Base-by-base conservation (phyloP, 2,329 filamentous ascomycete genomes). In the Pseudogymnoascus sp. region DNA sequence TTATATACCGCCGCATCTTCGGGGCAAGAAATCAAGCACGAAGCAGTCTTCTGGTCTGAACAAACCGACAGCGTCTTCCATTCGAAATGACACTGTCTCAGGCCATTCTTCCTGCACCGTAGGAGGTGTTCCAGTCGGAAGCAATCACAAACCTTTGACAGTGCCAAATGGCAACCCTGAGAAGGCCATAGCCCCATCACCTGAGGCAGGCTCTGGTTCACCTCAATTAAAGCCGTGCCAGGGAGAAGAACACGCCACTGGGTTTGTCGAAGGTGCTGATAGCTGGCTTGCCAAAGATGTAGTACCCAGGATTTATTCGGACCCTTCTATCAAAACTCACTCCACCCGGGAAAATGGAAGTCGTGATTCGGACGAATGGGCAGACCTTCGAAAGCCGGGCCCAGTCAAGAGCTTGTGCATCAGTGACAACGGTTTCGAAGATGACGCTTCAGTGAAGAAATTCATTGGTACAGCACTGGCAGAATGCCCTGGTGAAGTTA, bases 1-100 rank as follows among this genome's bases (percentile, higher is more conserved):
- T 41, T 50, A 50, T 59, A 28, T 61, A 32, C 60, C 60, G 6
- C 62, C 60, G 34, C 60, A 63, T 54, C 38, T 61, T 14, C 34
- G 47, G 41, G 61, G 34, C 25, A 16, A 47, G n/a, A 57, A 62
- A 32, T 28, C 37, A n/a, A 22, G 20, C 22, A n/a, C 57, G 12
- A 30, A 12, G 7, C 59, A 50, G 9, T 28, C 25, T 61, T 39
- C 47, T 47, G 37, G 16, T 9, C n/a, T 32, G 16, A 54, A 54
- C 25, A 54, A 54, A 14, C 18, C 47, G n/a, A 54, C 28, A 9
- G 28, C 8, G 11, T 28, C 47, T 54, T 54, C 28, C 2, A 32
- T 50, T 50, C 22, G 14, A 30, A 50, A 50, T 30, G 43, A 18
- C 20, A 50, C 25, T 16, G n/a, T 25, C 18, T 50, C 47, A 7